Base-by-base conservation (phyloP, 2,329 filamentous ascomycete genomes). In the Colletotrichum sp. region DNA sequence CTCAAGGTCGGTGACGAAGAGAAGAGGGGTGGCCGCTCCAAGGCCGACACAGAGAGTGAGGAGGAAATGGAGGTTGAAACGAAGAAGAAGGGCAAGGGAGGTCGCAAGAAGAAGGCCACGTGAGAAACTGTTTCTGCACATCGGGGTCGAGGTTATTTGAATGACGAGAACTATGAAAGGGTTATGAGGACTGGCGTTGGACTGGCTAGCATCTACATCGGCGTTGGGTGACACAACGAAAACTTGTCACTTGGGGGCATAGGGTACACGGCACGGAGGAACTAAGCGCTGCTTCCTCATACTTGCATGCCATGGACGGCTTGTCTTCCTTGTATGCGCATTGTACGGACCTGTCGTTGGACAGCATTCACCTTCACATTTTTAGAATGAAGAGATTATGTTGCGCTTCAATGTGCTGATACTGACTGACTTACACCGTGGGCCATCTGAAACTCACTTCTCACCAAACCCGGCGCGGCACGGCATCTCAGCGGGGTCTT, bases 1-100 rank as follows among this genome's bases (percentile, higher is more conserved):
- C 90, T 92, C 78, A 96, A 96, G 81, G 93, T 98, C 1, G 93
- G 90, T 76, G 80, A 80, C 38, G 87, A 87, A 43, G 89, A 92
- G 78, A 90, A 90, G 80, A 83, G 84, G 66, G 80, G 83, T 29
- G 83, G 82, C 66, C 78, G 80, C 16, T 79, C 79, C 31, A 89
- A 90, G 80, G 83, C 82, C 3, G 89, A 90, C 77, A 89, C 85
- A 76, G 88, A 88, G 36, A 89, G 84, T 71, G 87, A 89, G 38
- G 87, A 88, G n/a, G 87, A 88, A 51, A 80, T 81, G 34, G 84
- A 86, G 27, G 81, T 81, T 12, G 88, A 87, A 73, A 83, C 85
- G 12, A 88, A 88, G 82, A 88, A 86, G 79, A 86, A 84, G 78
- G 84, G 83, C 66, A 83, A 82, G 69, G 85, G 83, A 47, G 86